Evolutionary conservation across 108 stramenopile genomes (phyloP).

Genomic region (Nitzschia putrida): DNA sequence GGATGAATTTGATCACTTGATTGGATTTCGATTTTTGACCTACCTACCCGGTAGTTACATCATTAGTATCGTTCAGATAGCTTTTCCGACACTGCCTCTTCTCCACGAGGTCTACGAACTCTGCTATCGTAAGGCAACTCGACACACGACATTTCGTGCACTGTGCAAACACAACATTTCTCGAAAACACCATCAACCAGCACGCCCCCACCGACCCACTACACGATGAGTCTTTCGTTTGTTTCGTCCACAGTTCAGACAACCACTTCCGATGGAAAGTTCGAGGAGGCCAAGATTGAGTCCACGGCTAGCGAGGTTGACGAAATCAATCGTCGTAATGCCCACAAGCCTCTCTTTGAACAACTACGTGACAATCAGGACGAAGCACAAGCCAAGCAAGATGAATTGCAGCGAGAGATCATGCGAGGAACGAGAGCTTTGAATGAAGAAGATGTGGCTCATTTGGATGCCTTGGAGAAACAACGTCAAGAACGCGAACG

Average conservation of each 20-base stretch:
- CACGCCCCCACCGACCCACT: too few species aligned
- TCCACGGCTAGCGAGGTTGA: constrained; percentile 26
- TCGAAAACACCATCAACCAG: too few species aligned
- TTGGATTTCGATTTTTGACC: too few species aligned
- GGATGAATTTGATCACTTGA: too few species aligned
- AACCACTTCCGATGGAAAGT: constrained; percentile 74
- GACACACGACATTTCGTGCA: too few species aligned
- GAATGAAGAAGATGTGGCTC: constrained; percentile 84
- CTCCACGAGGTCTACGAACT: too few species aligned
- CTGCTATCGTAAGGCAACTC: too few species aligned
- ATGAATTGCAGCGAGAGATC: constrained; percentile 61
- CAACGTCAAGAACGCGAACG: constrained; percentile 49
- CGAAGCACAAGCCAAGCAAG: constrained; percentile 64
- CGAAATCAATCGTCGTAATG: constrained; percentile 47
- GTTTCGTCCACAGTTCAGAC: constrained; percentile 83
- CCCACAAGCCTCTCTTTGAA: constrained; percentile 80
- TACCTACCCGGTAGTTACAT: too few species aligned
- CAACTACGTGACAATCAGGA: constrained; percentile 82
- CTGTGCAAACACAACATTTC: too few species aligned
- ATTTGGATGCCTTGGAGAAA: constrained; percentile 67
- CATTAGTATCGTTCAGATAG: too few species aligned
- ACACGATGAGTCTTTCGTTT: constrained; percentile 83
- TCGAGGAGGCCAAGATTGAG: constrained; percentile 73
- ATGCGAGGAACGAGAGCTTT: constrained; percentile 70
- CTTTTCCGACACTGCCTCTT: too few species aligned